Conservation (phyloP, 139 green algal genomes). For the Picochlorum costavermella region DNA sequence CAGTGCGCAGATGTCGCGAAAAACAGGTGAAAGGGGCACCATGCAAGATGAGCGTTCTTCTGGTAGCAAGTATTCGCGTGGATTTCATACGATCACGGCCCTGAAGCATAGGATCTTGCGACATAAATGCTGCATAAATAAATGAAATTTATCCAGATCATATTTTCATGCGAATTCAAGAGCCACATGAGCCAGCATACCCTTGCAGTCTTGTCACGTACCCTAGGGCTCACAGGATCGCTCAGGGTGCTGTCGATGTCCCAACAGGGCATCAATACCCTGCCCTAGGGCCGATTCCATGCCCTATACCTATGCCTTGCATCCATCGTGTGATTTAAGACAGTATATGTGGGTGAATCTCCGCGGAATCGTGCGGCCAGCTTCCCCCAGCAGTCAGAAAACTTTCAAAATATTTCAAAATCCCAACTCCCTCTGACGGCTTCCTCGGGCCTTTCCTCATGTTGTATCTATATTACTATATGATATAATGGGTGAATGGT, state of each 20-base stretch:
- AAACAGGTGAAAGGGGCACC: neutral
- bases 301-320: slow-evolving; percentile 1
- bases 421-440: too few species aligned
- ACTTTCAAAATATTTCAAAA: too few species aligned
- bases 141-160: neutral
- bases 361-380: too few species aligned
- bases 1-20: neutral
- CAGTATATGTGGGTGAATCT: too few species aligned
- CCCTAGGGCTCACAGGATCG: neutral
- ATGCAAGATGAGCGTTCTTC: slow-evolving; percentile 3
- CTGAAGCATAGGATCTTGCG: neutral
- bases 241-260: slow-evolving; percentile 4
- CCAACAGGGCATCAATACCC: slow-evolving; percentile 1
- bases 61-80: slow-evolving; percentile 3
- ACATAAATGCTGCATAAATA: neutral
- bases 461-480: too few species aligned
- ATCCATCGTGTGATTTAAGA: neutral
- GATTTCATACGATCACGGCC: neutral
- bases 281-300: slow-evolving; percentile 2
- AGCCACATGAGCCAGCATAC: neutral
- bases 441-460: too few species aligned
- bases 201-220: neutral
- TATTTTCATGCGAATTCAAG: neutral
- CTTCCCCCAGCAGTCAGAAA: too few species aligned
- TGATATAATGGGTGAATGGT: too few species aligned